phyloP scores from a whole-genome alignment of 1,284 basidiomycete genomes.

The Vanrija sp. region DNA sequence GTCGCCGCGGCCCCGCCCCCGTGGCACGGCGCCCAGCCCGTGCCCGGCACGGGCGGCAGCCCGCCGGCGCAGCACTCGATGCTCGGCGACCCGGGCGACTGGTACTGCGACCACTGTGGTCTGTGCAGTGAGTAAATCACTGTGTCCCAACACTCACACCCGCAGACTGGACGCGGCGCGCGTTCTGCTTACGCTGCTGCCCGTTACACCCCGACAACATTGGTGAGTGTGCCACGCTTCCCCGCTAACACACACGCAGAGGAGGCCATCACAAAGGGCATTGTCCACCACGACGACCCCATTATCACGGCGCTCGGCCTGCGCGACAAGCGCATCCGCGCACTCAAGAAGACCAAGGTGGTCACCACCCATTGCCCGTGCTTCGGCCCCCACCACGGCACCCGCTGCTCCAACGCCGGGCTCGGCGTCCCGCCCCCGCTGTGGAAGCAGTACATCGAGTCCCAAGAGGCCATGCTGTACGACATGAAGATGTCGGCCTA shows the following conservation, averaged over 20 bases:
- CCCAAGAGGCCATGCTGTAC: not conserved
- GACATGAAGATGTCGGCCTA: too few relatives aligned
- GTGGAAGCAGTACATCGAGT: conserved; percentile 1
- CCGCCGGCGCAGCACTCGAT: conserved; percentile 1
- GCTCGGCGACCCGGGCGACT: conserved; percentile 14
- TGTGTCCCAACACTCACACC: not conserved
- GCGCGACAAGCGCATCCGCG: conserved; percentile 1
- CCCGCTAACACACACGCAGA: not conserved
- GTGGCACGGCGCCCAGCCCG: not conserved
- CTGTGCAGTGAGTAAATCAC: conserved; percentile 8
- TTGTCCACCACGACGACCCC: conserved; percentile 10
- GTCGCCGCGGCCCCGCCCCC: not conserved
- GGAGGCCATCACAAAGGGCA: conserved; percentile 9
- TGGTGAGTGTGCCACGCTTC: not conserved
- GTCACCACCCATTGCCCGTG: conserved; percentile 4
- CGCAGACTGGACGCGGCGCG: conserved; percentile 14
- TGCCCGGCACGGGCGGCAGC: not conserved
- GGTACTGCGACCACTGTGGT: conserved; percentile 15
- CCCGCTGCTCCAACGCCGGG: conserved; percentile 3
- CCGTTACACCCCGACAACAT: conserved; percentile 12
- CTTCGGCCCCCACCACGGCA: conserved; percentile 16
- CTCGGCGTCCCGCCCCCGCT: conserved; percentile 1
- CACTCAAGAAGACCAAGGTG: not conserved
- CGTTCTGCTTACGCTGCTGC: conserved; percentile 14
- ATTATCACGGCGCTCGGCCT: conserved; percentile 6